phyloP scores from a whole-genome alignment of 306 rosid genomes.

The Vachellia pachyceras region DNA sequence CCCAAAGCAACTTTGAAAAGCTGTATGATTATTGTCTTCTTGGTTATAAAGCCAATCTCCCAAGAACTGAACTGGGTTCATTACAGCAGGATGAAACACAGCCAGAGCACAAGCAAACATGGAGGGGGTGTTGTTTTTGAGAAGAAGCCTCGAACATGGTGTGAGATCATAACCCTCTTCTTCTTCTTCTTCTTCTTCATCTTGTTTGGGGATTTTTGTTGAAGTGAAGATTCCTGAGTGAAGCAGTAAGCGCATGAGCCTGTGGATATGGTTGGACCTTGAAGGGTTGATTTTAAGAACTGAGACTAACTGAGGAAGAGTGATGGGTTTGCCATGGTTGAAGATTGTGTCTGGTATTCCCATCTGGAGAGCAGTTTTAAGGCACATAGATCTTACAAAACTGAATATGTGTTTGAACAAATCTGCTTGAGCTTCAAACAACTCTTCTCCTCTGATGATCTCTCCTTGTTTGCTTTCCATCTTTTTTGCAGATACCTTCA shows the following conservation, averaged over 20 bases:
- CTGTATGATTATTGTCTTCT: background rate
- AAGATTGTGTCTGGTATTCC: conserved; percentile 1
- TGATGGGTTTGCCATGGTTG: background rate
- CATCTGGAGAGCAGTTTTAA: background rate
- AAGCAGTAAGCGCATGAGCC: conserved; percentile 1
- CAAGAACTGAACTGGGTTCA: background rate
- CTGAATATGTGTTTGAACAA: background rate
- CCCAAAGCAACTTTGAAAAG: background rate
- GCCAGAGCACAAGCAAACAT: background rate
- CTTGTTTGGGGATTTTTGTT: background rate
- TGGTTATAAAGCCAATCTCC: background rate
- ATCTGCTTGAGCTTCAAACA: background rate
- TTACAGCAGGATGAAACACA: background rate
- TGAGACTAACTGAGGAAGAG: background rate
- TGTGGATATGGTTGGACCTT: background rate
- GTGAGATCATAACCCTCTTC: background rate
- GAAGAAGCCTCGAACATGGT: background rate
- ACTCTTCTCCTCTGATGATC: background rate
- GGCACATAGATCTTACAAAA: conserved; percentile 3
- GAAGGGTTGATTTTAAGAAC: background rate
- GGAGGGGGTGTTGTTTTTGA: background rate
- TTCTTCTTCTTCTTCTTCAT: background rate
- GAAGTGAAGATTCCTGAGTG: background rate
- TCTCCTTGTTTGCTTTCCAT: background rate
- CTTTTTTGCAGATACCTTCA: background rate